Evolutionary conservation across 2,329 filamentous ascomycete species (phyloP).

Genomic region (Colletotrichum neosansevieriae): DNA sequence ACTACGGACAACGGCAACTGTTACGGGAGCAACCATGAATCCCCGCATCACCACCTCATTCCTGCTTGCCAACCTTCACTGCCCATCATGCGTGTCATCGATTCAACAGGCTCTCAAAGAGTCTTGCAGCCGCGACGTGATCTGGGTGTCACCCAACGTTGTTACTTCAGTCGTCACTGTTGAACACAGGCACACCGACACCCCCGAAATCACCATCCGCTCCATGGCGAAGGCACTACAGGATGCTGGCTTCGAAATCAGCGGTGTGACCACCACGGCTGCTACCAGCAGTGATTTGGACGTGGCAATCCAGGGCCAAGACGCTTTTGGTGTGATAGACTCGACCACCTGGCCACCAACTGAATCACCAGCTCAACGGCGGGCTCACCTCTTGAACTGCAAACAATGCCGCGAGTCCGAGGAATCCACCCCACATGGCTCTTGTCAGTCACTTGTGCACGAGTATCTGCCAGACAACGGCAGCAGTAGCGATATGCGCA

Average conservation of each 20-base stretch:
- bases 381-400: constrained; percentile 58
- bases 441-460: constrained; percentile 2
- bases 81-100: constrained; percentile 77
- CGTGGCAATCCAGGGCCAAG: constrained; percentile 43
- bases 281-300: constrained; percentile 44
- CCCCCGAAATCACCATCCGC: constrained; percentile 56
- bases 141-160: constrained; percentile 76
- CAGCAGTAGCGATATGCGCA: constrained; percentile 18
- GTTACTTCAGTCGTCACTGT: constrained; percentile 77
- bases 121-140: constrained; percentile 58
- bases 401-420: constrained; percentile 53
- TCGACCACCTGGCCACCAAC: constrained; percentile 20
- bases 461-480: constrained; percentile 13
- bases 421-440: constrained; percentile 19
- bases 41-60: constrained; percentile 66
- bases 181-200: constrained; percentile 59
- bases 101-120: constrained; percentile 71
- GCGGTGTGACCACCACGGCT: constrained; percentile 57
- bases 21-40: constrained; percentile 15
- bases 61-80: constrained; percentile 81
- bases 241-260: constrained; percentile 70
- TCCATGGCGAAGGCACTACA: constrained; percentile 62
- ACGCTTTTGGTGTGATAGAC: constrained; percentile 41
- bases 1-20: background rate
- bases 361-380: constrained; percentile 35